A percentile compares a stretch with the other conserved stretches of the same genome.
Evolutionary conservation across 805 yeast species (phyloP).

Genomic region (Maudiozyma turicensis): DNA sequence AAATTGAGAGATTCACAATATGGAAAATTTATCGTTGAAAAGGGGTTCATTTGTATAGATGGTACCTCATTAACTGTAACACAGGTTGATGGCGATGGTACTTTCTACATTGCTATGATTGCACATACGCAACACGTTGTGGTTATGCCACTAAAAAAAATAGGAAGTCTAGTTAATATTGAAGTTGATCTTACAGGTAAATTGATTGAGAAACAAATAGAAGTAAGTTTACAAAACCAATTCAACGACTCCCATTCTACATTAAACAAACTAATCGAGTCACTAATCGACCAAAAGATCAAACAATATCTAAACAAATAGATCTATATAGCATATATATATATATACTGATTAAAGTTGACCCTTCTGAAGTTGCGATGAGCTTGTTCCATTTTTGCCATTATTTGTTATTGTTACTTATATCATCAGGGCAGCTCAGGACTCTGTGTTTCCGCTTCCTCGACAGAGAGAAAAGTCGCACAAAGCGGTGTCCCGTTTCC

Average conservation of each 20-base stretch:
- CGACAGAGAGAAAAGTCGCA: too few relatives aligned
- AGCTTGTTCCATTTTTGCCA: too few relatives aligned
- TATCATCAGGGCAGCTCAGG: too few relatives aligned
- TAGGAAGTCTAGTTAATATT: conserved; percentile 66
- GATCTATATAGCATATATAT: background rate
- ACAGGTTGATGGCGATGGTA: conserved; percentile 48
- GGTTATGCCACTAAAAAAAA: conserved; percentile 51
- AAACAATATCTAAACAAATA: conserved; percentile 7
- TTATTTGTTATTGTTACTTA: too few relatives aligned
- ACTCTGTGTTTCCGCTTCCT: too few relatives aligned
- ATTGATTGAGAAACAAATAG: conserved; percentile 78
- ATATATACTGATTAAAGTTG: background rate
- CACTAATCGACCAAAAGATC: conserved; percentile 38
- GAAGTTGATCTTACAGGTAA: conserved; percentile 96
- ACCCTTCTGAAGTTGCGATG: background rate
- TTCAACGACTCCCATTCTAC: conserved; percentile 39
- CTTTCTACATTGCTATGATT: conserved; percentile 81
- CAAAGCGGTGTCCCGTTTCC: too few relatives aligned
- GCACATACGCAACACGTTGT: conserved; percentile 83
- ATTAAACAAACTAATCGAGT: conserved; percentile 40
- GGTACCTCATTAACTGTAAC: conserved; percentile 91
- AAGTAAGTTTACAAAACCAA: conserved; percentile 44
- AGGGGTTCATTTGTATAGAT: conserved; percentile 88
- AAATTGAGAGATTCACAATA: conserved; percentile 48
- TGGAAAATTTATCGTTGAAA: conserved; percentile 73